Conservation (phyloP, 192 early-diverging fungal species). For the Podila epicladia region DNA sequence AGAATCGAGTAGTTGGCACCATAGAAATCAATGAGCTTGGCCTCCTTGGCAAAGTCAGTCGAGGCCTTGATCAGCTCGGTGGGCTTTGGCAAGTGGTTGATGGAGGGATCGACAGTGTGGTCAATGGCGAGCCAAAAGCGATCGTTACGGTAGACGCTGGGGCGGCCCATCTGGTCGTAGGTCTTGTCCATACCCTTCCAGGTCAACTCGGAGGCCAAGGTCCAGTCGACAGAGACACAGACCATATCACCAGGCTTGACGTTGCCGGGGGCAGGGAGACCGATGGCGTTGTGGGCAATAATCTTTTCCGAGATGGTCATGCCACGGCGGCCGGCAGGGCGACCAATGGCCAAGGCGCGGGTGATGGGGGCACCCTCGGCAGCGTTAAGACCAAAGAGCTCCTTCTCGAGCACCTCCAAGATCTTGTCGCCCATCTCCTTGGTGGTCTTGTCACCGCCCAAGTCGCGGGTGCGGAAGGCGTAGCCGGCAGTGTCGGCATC, state of each 20-base stretch:
- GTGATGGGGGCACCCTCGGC: slow-evolving; percentile 35
- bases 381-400: slow-evolving; percentile 66
- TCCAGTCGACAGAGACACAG: slow-evolving; percentile 86
- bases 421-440: slow-evolving; percentile 93
- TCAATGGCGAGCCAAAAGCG: slow-evolving; percentile 87
- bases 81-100: slow-evolving; percentile 77
- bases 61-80: slow-evolving; percentile 72
- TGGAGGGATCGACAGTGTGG: slow-evolving; percentile 81
- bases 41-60: slow-evolving; percentile 75
- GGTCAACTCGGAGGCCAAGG: slow-evolving; percentile 82
- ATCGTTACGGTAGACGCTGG: slow-evolving; percentile 78
- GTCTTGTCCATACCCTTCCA: slow-evolving; percentile 91
- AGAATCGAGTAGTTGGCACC: slow-evolving; percentile 83
- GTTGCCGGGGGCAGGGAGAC: slow-evolving; percentile 69
- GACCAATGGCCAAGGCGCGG: slow-evolving; percentile 53
- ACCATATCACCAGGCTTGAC: slow-evolving; percentile 84
- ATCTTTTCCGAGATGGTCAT: slow-evolving; percentile 86
- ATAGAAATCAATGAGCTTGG: slow-evolving; percentile 75
- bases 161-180: slow-evolving; percentile 80
- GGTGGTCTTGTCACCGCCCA: slow-evolving; percentile 88
- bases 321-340: slow-evolving; percentile 66
- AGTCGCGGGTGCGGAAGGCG: slow-evolving; percentile 88
- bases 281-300: slow-evolving; percentile 79
- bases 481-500: slow-evolving; percentile 72
- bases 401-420: slow-evolving; percentile 70